Evolutionary conservation across 1,284 basidiomycete genomes (phyloP).

Genomic region (Pascua guehoae): DNA sequence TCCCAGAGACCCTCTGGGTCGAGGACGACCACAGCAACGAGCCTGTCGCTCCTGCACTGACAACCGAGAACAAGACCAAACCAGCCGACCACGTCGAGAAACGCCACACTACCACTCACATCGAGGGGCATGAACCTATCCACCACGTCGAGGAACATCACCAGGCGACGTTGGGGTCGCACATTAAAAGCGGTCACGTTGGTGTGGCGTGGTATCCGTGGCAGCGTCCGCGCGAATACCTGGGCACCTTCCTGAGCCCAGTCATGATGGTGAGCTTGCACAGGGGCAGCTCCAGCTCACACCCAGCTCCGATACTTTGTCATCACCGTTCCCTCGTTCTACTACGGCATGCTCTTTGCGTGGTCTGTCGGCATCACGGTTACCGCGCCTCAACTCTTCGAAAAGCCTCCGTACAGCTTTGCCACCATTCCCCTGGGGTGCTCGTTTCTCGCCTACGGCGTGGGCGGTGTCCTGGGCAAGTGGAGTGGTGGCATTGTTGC

Average conservation of each 20-base stretch:
- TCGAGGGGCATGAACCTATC: too few relatives aligned
- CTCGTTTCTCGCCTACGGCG: slow-evolving; percentile 40
- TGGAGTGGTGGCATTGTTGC: slow-evolving; percentile 40
- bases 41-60: background rate
- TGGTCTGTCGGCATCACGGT: slow-evolving; percentile 41
- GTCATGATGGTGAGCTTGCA: slow-evolving; percentile 28
- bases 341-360: slow-evolving; percentile 45
- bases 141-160: background rate
- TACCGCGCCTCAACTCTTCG: slow-evolving; percentile 38
- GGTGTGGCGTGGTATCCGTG: slow-evolving; percentile 43
- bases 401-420: slow-evolving; percentile 40
- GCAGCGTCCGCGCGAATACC: slow-evolving; percentile 35
- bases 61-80: background rate
- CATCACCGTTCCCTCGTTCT: slow-evolving; percentile 35
- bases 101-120: too few relatives aligned
- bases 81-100: background rate
- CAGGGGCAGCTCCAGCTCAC: too few relatives aligned
- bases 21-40: background rate
- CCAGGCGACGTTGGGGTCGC: background rate
- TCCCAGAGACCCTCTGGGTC: slow-evolving; percentile 45
- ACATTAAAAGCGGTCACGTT: slow-evolving; percentile 2
- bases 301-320: slow-evolving; percentile 13
- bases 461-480: slow-evolving; percentile 43
- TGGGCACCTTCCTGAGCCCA: slow-evolving; percentile 27
- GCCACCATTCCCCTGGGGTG: slow-evolving; percentile 33